These are phyloP conservation scores for Phaeosphaeriaceae sp. DNA, from an alignment of 2,329 filamentous ascomycete genomes.

Conservation along the genomic window DNA sequence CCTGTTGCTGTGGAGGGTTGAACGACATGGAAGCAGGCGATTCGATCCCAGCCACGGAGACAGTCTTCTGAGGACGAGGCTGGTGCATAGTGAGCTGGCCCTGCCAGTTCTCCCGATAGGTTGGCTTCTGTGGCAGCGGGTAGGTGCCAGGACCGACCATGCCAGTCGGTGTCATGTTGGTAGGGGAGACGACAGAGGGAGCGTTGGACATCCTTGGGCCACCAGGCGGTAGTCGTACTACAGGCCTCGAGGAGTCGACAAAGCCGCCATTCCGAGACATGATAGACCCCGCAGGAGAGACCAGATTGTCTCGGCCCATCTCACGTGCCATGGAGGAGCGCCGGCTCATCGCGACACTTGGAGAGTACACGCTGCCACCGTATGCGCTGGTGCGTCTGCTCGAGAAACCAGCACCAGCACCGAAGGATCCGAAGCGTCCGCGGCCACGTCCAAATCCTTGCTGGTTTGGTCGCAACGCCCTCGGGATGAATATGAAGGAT, in stretches of 20 bases:
- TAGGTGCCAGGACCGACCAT: constrained; percentile 57
- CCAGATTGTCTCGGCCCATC: constrained; percentile 72
- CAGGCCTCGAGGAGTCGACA: constrained; percentile 70
- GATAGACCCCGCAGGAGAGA: constrained; percentile 81
- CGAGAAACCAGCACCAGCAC: constrained; percentile 67
- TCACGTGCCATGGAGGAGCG: constrained; percentile 79
- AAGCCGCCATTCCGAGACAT: constrained; percentile 70
- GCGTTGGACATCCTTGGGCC: constrained; percentile 46
- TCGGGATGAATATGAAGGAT: constrained; percentile 97
- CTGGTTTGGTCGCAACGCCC: constrained; percentile 91
- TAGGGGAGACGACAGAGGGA: constrained; percentile 40
- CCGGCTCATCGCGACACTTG: constrained; percentile 86
- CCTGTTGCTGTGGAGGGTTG: constrained; percentile 67
- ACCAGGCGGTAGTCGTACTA: constrained; percentile 81
- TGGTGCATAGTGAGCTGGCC: constrained; percentile 82
- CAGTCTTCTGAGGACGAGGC: constrained; percentile 90
- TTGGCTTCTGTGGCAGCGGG: constrained; percentile 61
- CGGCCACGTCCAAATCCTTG: constrained; percentile 73
- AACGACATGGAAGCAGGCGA: constrained; percentile 71
- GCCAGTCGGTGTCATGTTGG: constrained; percentile 21
- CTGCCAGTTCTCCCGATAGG: constrained; percentile 67
- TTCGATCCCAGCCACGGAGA: constrained; percentile 92
- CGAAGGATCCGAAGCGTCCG: constrained; percentile 72
- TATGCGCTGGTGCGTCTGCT: constrained; percentile 84
- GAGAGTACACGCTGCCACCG: constrained; percentile 80